Base-by-base conservation (phyloP, 108 stramenopile species). In the Stephanodiscus minutulus region DNA sequence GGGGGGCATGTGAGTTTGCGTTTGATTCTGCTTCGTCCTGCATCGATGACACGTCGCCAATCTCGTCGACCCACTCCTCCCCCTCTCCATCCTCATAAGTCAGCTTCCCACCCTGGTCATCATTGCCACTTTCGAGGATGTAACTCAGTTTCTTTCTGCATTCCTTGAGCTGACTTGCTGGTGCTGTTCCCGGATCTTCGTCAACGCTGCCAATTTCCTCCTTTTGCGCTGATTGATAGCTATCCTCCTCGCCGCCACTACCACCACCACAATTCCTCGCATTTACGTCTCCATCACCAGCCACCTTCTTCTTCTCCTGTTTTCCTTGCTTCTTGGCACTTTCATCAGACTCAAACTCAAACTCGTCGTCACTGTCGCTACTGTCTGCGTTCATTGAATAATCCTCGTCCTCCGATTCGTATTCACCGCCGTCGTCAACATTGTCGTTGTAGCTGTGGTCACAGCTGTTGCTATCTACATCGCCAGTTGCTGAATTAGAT, bases 321-420 rank as follows among this genome's bases (percentile, higher is more conserved):
- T 63, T 43, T n/a, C 25, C 28, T 28, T 66, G 27, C 49, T 52
- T 39, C 52, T 13, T 72, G 25, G 63, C 71, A 35, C 73, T 75
- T 25, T 80, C 79, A 5, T 35, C 50, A 28, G 53, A 65, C 44
- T 82, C 81, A 36, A 79, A 72, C 17, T 82, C 76, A 36, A 65
- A 68, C 61, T 79, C 78, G 41, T 79, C 73, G 12, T 74, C 73
- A 28, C 77, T 68, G 18, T 77, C 66, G 58, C 68, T 69, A 18
- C 73, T 72, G 29, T 67, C 43, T 31, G 12, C 65, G 10, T 72
- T 57, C 9, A 58, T 44, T 7, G 57, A 72, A 62, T 72, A 76
- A 36, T 82, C 81, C 28, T 82, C 81, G 31, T 82, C 81, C 29
- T 77, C 76, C 28, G 53, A 41, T 44, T 82, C 68, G 47, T 73